phyloP scores from a whole-genome alignment of 2,329 filamentous ascomycete species.

The Phaeoacremonium minimum region DNA sequence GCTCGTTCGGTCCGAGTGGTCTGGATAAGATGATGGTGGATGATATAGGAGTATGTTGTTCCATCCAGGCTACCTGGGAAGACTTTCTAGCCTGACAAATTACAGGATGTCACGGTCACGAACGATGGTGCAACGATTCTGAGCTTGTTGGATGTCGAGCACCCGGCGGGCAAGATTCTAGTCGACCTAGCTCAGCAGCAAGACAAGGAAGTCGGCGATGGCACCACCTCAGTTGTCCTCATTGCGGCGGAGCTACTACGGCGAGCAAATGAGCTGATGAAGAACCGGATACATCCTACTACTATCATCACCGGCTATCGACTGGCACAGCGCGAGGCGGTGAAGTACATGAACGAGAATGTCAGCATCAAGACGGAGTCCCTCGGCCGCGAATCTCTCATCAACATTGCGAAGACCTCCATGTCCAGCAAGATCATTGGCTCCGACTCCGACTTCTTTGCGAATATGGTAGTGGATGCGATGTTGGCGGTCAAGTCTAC shows the following conservation, averaged over 20 bases:
- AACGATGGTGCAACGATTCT: slow-evolving; percentile 98
- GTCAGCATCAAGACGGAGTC: slow-evolving; percentile 93
- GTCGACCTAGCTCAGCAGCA: slow-evolving; percentile 97
- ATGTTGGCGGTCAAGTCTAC: slow-evolving; percentile 92
- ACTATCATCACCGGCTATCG: slow-evolving; percentile 99
- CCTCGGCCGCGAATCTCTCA: slow-evolving; percentile 81
- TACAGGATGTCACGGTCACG: slow-evolving; percentile 91
- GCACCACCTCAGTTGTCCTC: slow-evolving; percentile 94
- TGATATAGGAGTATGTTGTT: slow-evolving; percentile 77
- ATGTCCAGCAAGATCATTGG: slow-evolving; percentile 99
- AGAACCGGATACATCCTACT: slow-evolving; percentile 98
- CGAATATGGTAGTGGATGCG: slow-evolving; percentile 94
- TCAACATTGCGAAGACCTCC: slow-evolving; percentile 96
- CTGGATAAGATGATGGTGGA: slow-evolving; percentile 99
- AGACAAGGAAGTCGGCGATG: slow-evolving; percentile 98
- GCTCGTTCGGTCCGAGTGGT: slow-evolving; percentile 93
- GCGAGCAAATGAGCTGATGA: slow-evolving; percentile 96
- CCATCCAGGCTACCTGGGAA: slow-evolving; percentile 9
- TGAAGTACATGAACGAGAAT: slow-evolving; percentile 99
- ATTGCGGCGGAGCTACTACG: slow-evolving; percentile 93
- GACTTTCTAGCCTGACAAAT: slow-evolving; percentile 15
- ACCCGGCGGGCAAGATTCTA: slow-evolving; percentile 96
- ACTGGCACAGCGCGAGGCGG: slow-evolving; percentile 88
- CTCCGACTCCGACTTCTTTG: slow-evolving; percentile 91
- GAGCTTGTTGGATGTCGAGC: slow-evolving; percentile 90